Conservation (phyloP, 169 alveolate genomes). For the Theileria equi region DNA sequence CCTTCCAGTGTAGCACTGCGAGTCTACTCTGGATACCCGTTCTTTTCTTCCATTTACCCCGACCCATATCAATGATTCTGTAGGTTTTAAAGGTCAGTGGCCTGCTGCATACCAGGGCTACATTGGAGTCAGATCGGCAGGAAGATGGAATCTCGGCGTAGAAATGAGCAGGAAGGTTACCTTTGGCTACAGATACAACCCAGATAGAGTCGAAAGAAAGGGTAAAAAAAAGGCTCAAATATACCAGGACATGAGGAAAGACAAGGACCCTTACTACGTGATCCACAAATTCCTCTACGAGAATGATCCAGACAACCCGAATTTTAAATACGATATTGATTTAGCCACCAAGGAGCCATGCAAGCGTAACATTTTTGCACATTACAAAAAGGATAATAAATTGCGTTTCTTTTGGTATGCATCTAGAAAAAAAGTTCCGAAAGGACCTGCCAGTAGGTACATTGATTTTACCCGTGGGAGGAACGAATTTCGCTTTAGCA, state of each 20-base stretch:
- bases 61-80: too few species aligned
- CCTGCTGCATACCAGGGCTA: too few species aligned
- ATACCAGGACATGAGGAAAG: conserved; percentile 64
- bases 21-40: too few species aligned
- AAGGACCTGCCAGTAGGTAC: conserved; percentile 57
- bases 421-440: conserved; percentile 44
- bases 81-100: too few species aligned
- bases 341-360: conserved; percentile 52
- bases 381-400: conserved; percentile 51
- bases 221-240: conserved; percentile 39
- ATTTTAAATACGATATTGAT: conserved; percentile 54
- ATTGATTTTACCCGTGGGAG: conserved; percentile 35
- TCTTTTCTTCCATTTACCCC: too few species aligned
- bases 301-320: conserved; percentile 59
- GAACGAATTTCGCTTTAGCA: conserved; percentile 64
- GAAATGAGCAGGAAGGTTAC: conserved; percentile 40
- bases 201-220: conserved; percentile 40
- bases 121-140: too few species aligned
- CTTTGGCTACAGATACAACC: conserved; percentile 43
- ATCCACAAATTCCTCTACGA: conserved; percentile 58
- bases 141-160: too few species aligned
- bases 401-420: conserved; percentile 64
- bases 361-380: conserved; percentile 50
- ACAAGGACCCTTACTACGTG: conserved; percentile 58
- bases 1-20: too few species aligned